A percentile compares a stretch with the other conserved stretches of the same genome.
These are phyloP conservation scores for Teratosphaeriaceae sp. DNA, from an alignment of 2,329 filamentous ascomycete species.

Conservation along the genomic window DNA sequence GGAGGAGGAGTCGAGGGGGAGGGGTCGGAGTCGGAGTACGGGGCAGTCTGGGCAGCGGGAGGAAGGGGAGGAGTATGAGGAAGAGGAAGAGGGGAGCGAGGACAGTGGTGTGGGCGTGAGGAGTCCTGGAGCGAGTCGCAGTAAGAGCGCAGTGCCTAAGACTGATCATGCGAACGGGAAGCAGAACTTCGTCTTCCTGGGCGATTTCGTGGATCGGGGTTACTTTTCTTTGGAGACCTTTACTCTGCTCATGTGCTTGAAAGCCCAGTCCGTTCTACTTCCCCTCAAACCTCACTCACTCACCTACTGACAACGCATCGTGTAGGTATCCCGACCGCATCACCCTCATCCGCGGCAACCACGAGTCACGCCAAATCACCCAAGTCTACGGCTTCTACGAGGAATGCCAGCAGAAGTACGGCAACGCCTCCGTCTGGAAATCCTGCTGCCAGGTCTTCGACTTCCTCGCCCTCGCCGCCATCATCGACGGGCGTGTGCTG, in stretches of 20 bases:
- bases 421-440: constrained; percentile 99
- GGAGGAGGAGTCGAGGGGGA: constrained; percentile 38
- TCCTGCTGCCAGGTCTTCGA: constrained; percentile 99
- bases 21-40: constrained; percentile 29
- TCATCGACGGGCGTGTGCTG: constrained; percentile 99
- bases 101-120: constrained; percentile 37
- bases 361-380: constrained; percentile 98
- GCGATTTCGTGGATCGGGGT: constrained; percentile 96
- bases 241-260: constrained; percentile 89
- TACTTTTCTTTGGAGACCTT: constrained; percentile 99
- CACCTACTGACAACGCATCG: too few relatives aligned
- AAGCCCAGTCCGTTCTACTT: too few relatives aligned
- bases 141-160: constrained; percentile 47
- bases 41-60: constrained; percentile 17
- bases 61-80: constrained; percentile 44
- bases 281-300: too few relatives aligned
- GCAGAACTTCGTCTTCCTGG: constrained; percentile 99
- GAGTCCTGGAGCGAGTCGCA: constrained; percentile 28
- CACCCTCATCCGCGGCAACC: constrained; percentile 96
- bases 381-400: constrained; percentile 99
- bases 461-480: constrained; percentile 90
- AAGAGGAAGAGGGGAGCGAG: constrained; percentile 43
- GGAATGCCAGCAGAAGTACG: constrained; percentile 97
- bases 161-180: constrained; percentile 97
- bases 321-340: constrained; percentile 96